These are phyloP conservation scores for Verticillium nubilum DNA, from an alignment of 2,329 filamentous ascomycete genomes.

Conservation along the genomic window DNA sequence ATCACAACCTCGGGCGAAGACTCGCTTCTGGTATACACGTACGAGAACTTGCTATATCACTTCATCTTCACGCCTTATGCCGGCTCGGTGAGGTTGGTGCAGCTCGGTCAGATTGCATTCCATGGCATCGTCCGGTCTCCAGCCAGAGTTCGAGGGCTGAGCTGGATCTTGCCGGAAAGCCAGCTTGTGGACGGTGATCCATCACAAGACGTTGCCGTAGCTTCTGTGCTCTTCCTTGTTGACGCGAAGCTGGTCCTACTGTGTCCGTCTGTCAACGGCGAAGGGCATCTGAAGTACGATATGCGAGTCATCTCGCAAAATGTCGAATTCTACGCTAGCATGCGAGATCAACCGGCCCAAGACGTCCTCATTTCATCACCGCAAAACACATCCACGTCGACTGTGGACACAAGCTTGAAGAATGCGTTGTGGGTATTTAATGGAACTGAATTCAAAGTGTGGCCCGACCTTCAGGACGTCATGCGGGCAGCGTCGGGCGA, in stretches of 20 bases:
- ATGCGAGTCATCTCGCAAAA: slow-evolving; percentile 97
- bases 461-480: slow-evolving; percentile 84
- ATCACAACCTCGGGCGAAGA: slow-evolving; percentile 88
- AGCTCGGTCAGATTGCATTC: slow-evolving; percentile 97
- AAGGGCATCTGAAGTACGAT: slow-evolving; percentile 88
- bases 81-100: slow-evolving; percentile 70
- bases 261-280: slow-evolving; percentile 77
- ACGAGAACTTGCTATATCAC: slow-evolving; percentile 93
- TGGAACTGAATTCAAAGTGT: slow-evolving; percentile 77
- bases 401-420: slow-evolving; percentile 39
- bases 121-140: slow-evolving; percentile 94
- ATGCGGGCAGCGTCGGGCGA: slow-evolving; percentile 65
- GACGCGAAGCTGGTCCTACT: slow-evolving; percentile 93
- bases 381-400: neutral
- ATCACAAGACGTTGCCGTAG: slow-evolving; percentile 88
- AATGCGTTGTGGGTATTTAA: slow-evolving; percentile 96
- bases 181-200: slow-evolving; percentile 89
- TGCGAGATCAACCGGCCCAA: slow-evolving; percentile 70
- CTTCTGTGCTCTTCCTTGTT: slow-evolving; percentile 92
- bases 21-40: slow-evolving; percentile 92
- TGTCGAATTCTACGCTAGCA: slow-evolving; percentile 90
- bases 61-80: slow-evolving; percentile 76
- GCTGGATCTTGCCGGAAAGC: slow-evolving; percentile 90
- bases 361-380: neutral
- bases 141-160: slow-evolving; percentile 84